Base-by-base conservation (phyloP, 164 flowering plant genomes). In the Chimonanthus praecox region DNA sequence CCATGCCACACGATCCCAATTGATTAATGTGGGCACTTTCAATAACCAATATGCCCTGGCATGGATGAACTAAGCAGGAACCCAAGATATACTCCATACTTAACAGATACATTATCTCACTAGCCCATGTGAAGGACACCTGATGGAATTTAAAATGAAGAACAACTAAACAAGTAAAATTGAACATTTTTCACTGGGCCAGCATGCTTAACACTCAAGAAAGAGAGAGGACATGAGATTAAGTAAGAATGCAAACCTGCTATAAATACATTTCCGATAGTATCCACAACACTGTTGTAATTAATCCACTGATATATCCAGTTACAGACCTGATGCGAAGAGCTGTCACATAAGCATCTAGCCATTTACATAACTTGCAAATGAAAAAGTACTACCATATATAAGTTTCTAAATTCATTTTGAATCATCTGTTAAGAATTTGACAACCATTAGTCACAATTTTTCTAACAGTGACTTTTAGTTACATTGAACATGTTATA, bases 291-390 rank as follows among this genome's bases (percentile, higher is more conserved):
- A 46, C 78, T 84, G 82, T 82, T 90, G 81, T 90, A 92, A 82
- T 93, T 80, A 78, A 96, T 77, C 97, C 98, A 90, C 49, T 90
- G 79, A 86, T 87, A 88, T 15, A 88, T 70, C 99, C 99, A 95
- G 64, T 94, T 85, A 76, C 97, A 82, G 58, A 81, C 87, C 99
- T 96, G 89, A 81, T 47, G 15, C 58, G 62, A 78, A 78, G 46
- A 71, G 15, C 49, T 18, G 21, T 21, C 47, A 50, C 61, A 51
- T 69, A 21, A 69, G 46, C 45, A 69, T 51, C 48, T 21, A 3
- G 49, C 15, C 60, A 69, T 69, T 68, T 49, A 69, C 9, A 10
- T 10, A 49, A 69, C 49, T 69, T 49, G 21, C 49, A 49, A 69
- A 50, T 13, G 10, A 3, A 47, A 43, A 6, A 68, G 13, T 48